These are phyloP conservation scores for Chlorencoelia australis DNA, from an alignment of 2,329 filamentous ascomycete genomes.

Conservation along the genomic window DNA sequence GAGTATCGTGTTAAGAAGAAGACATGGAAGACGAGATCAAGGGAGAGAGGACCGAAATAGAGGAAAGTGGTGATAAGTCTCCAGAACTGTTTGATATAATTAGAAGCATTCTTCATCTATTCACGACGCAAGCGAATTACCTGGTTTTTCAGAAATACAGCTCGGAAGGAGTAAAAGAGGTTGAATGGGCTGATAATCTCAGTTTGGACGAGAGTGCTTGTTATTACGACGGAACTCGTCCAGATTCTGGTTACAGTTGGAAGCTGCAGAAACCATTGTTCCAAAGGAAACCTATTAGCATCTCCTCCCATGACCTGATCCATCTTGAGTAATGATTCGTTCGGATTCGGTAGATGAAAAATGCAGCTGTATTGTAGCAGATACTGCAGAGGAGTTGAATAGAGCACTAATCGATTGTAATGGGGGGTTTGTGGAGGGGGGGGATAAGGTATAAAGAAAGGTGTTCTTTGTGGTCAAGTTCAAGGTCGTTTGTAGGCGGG, in stretches of 20 bases:
- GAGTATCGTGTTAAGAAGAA: constrained; percentile 98
- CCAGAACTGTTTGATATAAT: constrained; percentile 62
- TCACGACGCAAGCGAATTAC: constrained; percentile 37
- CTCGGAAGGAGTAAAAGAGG: constrained; percentile 90
- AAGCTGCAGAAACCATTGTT: constrained; percentile 99
- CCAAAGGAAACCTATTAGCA: constrained; percentile 64
- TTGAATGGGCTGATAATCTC: constrained; percentile 88
- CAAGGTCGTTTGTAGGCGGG: too few relatives aligned
- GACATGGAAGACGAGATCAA: constrained; percentile 93
- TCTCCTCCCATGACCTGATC: constrained; percentile 34
- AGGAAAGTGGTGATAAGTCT: constrained; percentile 91
- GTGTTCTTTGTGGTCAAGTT: too few relatives aligned
- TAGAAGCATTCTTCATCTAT: neutral
- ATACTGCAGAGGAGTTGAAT: too few relatives aligned
- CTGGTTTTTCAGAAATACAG: constrained; percentile 87
- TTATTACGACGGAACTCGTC: constrained; percentile 85
- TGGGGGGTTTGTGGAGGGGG: too few relatives aligned
- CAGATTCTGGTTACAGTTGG: constrained; percentile 92
- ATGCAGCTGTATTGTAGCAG: too few relatives aligned
- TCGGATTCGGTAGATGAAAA: neutral
- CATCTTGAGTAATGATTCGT: constrained; percentile 15
- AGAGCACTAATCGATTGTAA: too few relatives aligned
- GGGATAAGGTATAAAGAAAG: too few relatives aligned
- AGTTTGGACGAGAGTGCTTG: constrained; percentile 84
- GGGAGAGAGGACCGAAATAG: constrained; percentile 88